phyloP scores from a whole-genome alignment of 2,329 filamentous ascomycete species.

The Pleoardoris graminearum region DNA sequence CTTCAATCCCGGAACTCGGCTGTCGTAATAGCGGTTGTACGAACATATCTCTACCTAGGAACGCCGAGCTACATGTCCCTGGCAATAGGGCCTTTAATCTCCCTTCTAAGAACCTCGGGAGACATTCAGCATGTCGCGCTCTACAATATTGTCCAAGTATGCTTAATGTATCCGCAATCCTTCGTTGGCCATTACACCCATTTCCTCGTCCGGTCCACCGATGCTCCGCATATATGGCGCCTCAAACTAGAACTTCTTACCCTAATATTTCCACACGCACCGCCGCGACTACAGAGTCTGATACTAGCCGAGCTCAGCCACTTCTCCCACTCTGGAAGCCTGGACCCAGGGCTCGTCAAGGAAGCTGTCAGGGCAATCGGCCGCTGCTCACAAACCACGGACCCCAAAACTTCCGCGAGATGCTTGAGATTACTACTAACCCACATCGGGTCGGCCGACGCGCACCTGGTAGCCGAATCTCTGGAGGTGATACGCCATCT shows the following conservation, averaged over 20 bases:
- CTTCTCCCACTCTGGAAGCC: constrained; percentile 85
- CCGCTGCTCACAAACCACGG: constrained; percentile 75
- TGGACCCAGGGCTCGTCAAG: constrained; percentile 76
- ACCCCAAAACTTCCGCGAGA: constrained; percentile 60
- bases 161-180: constrained; percentile 71
- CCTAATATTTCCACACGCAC: constrained; percentile 83
- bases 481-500: constrained; percentile 93
- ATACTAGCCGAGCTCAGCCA: constrained; percentile 93
- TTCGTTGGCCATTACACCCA: constrained; percentile 89
- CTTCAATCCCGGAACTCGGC: constrained; percentile 91
- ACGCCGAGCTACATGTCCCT: constrained; percentile 73
- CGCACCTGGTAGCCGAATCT: constrained; percentile 86
- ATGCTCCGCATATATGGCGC: constrained; percentile 81
- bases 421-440: constrained; percentile 82
- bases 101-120: constrained; percentile 78
- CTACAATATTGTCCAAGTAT: constrained; percentile 95
- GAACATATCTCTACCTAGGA: constrained; percentile 83
- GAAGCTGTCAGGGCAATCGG: constrained; percentile 93
- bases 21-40: constrained; percentile 83
- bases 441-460: constrained; percentile 86
- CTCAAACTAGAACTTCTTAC: constrained; percentile 91
- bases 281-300: constrained; percentile 75
- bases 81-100: constrained; percentile 81
- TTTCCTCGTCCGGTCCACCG: constrained; percentile 81
- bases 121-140: constrained; percentile 90